Conservation (phyloP, 192 early-diverging fungal species). For the Backusella circina region DNA sequence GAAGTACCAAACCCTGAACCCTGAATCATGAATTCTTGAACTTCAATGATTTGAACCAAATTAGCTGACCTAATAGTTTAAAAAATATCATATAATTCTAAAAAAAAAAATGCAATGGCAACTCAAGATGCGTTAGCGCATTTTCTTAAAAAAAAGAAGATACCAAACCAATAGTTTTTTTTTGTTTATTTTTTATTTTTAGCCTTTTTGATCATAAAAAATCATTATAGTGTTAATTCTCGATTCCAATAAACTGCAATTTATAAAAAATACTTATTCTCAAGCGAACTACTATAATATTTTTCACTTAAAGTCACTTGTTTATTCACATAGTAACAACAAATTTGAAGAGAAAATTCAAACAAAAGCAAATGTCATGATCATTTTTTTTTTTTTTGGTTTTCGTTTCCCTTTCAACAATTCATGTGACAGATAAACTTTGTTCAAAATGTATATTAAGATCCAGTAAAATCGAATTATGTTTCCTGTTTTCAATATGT, state of each 20-base stretch:
- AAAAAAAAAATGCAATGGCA: background rate
- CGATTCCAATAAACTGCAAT: background rate
- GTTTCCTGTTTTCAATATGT: too few relatives aligned
- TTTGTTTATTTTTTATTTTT: background rate
- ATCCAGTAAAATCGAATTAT: background rate
- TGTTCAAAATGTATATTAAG: background rate
- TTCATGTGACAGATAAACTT: background rate
- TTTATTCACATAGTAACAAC: background rate
- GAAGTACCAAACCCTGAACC: background rate
- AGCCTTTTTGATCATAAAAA: background rate
- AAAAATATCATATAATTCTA: background rate
- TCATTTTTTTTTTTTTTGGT: background rate
- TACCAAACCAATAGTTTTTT: background rate
- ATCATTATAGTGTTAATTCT: background rate
- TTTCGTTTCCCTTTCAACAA: background rate
- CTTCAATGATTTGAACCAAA: background rate
- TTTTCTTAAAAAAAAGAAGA: background rate
- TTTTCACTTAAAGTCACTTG: background rate
- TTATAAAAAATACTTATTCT: background rate
- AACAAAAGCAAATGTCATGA: background rate
- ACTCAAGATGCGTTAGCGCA: background rate
- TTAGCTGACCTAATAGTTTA: background rate
- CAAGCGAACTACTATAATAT: background rate
- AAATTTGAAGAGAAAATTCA: background rate
- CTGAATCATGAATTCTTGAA: background rate